Conservation (phyloP, 345 rosid species). For the Euphorbia peplus region DNA sequence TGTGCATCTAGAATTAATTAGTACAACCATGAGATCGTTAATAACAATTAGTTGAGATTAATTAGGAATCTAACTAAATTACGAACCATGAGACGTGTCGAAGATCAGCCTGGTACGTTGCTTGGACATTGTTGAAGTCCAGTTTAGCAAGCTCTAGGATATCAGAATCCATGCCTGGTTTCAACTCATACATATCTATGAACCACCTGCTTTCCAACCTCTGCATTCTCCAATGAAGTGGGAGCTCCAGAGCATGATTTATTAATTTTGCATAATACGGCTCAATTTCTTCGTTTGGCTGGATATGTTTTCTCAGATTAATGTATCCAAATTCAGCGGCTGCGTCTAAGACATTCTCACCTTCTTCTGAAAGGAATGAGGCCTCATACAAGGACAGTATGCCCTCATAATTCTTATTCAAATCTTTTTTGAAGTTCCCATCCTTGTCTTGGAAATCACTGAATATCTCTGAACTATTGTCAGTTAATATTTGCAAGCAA, state of each 20-base stretch:
- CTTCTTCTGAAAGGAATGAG: constrained; percentile 11
- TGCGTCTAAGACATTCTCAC: constrained; percentile 8
- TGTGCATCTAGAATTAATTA: no score
- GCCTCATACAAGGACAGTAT: constrained; percentile 22
- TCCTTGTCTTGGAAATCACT: neutral
- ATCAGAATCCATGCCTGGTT: constrained; percentile 20
- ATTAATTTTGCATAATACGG: constrained; percentile 18
- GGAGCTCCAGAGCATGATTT: constrained; percentile 31
- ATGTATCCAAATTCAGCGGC: neutral
- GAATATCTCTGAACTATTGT: neutral
- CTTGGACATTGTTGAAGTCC: constrained; percentile 44
- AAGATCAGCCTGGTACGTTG: constrained; percentile 39
- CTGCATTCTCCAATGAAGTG: constrained; percentile 39
- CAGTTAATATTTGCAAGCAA: no score
- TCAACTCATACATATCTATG: constrained; percentile 29
- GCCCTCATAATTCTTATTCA: constrained; percentile 3
- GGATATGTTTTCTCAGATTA: neutral
- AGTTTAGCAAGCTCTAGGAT: constrained; percentile 41
- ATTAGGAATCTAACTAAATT: no score
- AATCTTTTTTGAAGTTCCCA: neutral
- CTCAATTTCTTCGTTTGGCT: neutral
- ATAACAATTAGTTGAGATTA: no score
- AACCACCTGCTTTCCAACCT: constrained; percentile 52
- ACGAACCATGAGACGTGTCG: constrained; percentile 26
- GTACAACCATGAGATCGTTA: no score